Base-by-base conservation (phyloP, 2,329 filamentous ascomycete genomes). In the Colletotrichum chlorophyti region DNA sequence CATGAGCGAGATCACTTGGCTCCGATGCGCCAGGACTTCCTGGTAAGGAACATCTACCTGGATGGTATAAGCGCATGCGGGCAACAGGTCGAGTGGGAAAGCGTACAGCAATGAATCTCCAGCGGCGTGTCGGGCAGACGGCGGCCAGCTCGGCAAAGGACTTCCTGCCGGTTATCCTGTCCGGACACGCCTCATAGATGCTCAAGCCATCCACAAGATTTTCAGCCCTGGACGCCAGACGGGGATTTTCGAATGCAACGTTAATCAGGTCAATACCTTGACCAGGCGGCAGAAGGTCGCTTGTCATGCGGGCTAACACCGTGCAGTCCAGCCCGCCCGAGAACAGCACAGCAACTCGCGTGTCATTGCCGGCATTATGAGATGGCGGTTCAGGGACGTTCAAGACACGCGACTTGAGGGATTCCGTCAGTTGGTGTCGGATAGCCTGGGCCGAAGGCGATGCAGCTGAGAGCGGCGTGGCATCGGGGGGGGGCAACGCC, bases 281-380 rank as follows among this genome's bases (percentile, higher is more conserved):
- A 4, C 81, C 74, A 0, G 69, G 12, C 0, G 91, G 90, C 2
- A 98, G 70, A 3, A 96, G 74, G 11, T 96, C 89, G 69, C 97
- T 91, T 10, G 84, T 80, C 21, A 98, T 75, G 38, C 93, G 85
- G 19, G 94, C 94, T 45, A 99, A 79, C 1, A 97, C 80, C 0
- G 93, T 94, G 70, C 95, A 98, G 72, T 99, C 95, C 6, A 99
- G 82, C 0, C 95, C 95, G 2, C 95, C 95, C 0, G 95, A 99
- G 72, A 98, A 99, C 0, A 99, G 79, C 1, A 99, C 80, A 1
- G 92, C 93, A 12, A 97, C 73, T 52, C 82, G 83, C 15, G 83
- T 78, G 62, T 81, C 76, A 9, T 63, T 65, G 7, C 63, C 45
- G 24, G 45, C 46, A 37, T 58, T 40, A 21, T 55, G 54, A 6